phyloP scores from a whole-genome alignment of 2,329 filamentous ascomycete genomes.

The Claviceps sp. region DNA sequence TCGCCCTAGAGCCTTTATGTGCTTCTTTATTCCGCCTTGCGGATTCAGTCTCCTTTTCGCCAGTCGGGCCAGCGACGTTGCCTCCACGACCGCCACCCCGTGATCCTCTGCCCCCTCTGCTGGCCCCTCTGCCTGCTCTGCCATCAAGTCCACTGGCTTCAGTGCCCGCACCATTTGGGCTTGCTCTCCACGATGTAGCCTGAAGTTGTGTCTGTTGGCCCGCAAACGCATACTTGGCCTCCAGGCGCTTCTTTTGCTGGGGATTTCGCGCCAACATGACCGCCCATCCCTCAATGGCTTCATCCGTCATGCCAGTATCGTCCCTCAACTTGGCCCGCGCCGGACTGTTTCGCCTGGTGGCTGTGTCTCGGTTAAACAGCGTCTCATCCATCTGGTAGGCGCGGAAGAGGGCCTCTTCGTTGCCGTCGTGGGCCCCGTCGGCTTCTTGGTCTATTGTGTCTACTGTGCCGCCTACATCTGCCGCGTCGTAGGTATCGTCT shows the following conservation, averaged over 20 bases:
- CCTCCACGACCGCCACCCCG: slow-evolving; percentile 31
- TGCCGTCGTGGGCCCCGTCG: slow-evolving; percentile 33
- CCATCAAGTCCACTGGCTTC: slow-evolving; percentile 41
- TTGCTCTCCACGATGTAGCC: slow-evolving; percentile 51
- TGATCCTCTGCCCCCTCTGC: slow-evolving; percentile 29
- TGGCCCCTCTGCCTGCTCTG: slow-evolving; percentile 18
- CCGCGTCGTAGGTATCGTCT: slow-evolving; percentile 91
- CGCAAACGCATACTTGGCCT: slow-evolving; percentile 54
- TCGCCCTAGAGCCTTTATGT: slow-evolving; percentile 68
- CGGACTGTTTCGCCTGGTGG: slow-evolving; percentile 50
- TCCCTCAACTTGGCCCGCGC: slow-evolving; percentile 51
- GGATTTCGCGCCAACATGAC: slow-evolving; percentile 70
- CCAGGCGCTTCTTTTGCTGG: slow-evolving; percentile 52
- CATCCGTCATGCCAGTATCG: slow-evolving; percentile 81
- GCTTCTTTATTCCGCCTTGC: slow-evolving; percentile 68
- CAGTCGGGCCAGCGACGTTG: slow-evolving; percentile 49
- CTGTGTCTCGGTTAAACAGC: slow-evolving; percentile 58
- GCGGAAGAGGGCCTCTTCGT: slow-evolving; percentile 62
- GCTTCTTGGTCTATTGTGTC: slow-evolving; percentile 51
- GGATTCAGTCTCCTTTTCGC: slow-evolving; percentile 57
- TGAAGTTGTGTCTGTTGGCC: slow-evolving; percentile 53
- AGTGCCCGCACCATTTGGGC: slow-evolving; percentile 38
- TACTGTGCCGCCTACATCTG: slow-evolving; percentile 80
- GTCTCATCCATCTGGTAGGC: slow-evolving; percentile 52
- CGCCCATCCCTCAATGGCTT: slow-evolving; percentile 88